Percentiles rank a stretch among this genome's conserved stretches.
Conservation (phyloP, 441 rosid species). For the Arabidopsis hybrid region DNA sequence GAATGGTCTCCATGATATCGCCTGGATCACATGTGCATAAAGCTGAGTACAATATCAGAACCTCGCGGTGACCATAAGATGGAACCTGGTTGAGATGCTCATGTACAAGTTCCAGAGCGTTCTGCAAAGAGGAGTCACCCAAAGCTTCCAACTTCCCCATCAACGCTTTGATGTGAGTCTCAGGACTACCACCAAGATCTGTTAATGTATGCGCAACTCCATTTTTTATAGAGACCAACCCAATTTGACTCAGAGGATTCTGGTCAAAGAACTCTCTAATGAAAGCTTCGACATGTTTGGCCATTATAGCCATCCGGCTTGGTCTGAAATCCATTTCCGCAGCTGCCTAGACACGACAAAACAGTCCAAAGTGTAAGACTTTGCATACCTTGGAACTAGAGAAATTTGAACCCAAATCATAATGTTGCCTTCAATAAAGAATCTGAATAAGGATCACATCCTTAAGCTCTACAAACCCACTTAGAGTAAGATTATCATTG, state of each 20-base stretch:
- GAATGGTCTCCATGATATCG: slow-evolving; percentile 82
- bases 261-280: slow-evolving; percentile 92
- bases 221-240: slow-evolving; percentile 39
- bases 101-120: slow-evolving; percentile 76
- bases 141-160: slow-evolving; percentile 78
- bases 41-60: slow-evolving; percentile 65
- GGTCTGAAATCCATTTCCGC: slow-evolving; percentile 77
- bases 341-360: slow-evolving; percentile 67
- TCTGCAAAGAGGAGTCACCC: slow-evolving; percentile 91
- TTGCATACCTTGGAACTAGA: neutral
- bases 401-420: slow-evolving; percentile 5
- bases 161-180: slow-evolving; percentile 82
- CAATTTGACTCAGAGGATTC: slow-evolving; percentile 48
- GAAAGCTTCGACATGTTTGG: slow-evolving; percentile 80
- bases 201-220: slow-evolving; percentile 63
- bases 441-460: neutral
- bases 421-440: neutral
- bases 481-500: slow-evolving; percentile 11
- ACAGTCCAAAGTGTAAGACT: slow-evolving; percentile 20
- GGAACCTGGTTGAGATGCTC: slow-evolving; percentile 52
- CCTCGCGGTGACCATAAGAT: slow-evolving; percentile 47
- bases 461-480: neutral
- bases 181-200: slow-evolving; percentile 93
- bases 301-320: slow-evolving; percentile 72
- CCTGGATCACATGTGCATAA: slow-evolving; percentile 92